Base-by-base conservation (phyloP, 2,329 filamentous ascomycete species). In the Bipolaris cookei region DNA sequence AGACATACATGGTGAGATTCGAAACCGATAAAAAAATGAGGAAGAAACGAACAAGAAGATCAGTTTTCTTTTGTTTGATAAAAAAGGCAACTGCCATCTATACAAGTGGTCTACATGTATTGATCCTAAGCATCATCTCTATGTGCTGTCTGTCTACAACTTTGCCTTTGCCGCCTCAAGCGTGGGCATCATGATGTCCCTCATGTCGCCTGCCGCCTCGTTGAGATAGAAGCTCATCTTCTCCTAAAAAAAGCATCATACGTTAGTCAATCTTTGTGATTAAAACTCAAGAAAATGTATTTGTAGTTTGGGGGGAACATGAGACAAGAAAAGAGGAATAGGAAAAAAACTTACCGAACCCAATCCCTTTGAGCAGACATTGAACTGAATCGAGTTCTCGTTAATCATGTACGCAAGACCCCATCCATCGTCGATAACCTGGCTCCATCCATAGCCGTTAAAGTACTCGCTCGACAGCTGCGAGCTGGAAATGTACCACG, bases 371-470 rank as follows among this genome's bases (percentile, higher is more conserved):
- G 90, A 95, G 64, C 96, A 93, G 66, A 99, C 88, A 80, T 99
- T 99, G 83, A 99, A 98, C 85, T 98, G 95, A 63, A 99, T 85
- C 78, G 92, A 96, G 79, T 97, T 96, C 84, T 98, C 94, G 76
- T 99, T 99, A 77, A 99, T 98, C 95, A 99, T 99, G 77, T 99
- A 99, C 37, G 95, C 95, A 74, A 99, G 96, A 39, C 95, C 95
- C 79, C 95, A 99, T 28, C 95, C 95, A 59, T 90, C 91, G 72
- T 98, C 93, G 53, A 98, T 90, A 50, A 99, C 95, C 82, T 99
- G 94, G 74, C 90, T 95, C 95, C 95, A 99, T 43, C 95, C 95
- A 78, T 99, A 99, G 21, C 96, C 95, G 76, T 99, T 99, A 80
- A 98, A 99, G 83, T 91, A 97, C 82, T 99, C 96, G 32, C 89